Conservation (phyloP, 805 yeast genomes). For the Starmerella potacharoeniae region DNA sequence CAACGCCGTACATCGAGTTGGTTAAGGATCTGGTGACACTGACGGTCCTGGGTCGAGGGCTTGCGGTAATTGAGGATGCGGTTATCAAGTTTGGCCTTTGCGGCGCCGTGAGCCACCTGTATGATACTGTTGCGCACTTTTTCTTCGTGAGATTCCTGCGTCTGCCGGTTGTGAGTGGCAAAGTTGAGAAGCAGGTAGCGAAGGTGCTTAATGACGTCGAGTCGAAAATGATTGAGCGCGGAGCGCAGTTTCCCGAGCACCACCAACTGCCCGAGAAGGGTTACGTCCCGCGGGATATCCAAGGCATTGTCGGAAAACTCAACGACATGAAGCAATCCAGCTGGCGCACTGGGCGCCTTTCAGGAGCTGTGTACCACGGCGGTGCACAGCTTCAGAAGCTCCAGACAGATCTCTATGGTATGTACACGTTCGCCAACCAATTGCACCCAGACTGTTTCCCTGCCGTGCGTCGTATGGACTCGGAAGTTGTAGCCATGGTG, state of each 20-base stretch:
- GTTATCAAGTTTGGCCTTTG: constrained; percentile 21
- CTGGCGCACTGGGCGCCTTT: constrained; percentile 77
- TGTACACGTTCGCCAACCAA: constrained; percentile 82
- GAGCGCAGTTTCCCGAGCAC: constrained; percentile 28
- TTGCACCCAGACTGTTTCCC: constrained; percentile 96
- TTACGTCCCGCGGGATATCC: constrained; percentile 37
- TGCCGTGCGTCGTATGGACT: constrained; percentile 90
- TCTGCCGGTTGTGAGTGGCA: constrained; percentile 43
- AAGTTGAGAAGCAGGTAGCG: constrained; percentile 51
- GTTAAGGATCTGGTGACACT: constrained; percentile 11
- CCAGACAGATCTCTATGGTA: constrained; percentile 65
- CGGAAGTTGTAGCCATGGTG: constrained; percentile 90
- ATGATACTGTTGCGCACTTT: constrained; percentile 2
- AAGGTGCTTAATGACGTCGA: constrained; percentile 43
- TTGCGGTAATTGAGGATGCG: constrained; percentile 14
- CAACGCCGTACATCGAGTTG: constrained; percentile 3
- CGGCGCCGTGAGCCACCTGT: constrained; percentile 14
- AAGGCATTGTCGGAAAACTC: constrained; percentile 38
- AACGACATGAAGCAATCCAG: constrained; percentile 47
- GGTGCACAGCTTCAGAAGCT: constrained; percentile 64
- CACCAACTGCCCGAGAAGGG: constrained; percentile 50
- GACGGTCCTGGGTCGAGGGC: constrained; percentile 8
- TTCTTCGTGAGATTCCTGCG: constrained; percentile 24
- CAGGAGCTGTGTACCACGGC: constrained; percentile 96
- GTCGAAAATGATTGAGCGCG: constrained; percentile 44